A percentile compares a stretch with the other conserved stretches of the same genome.
These are phyloP conservation scores for Ulmus americana DNA, from an alignment of 331 rosid species.

Conservation along the genomic window DNA sequence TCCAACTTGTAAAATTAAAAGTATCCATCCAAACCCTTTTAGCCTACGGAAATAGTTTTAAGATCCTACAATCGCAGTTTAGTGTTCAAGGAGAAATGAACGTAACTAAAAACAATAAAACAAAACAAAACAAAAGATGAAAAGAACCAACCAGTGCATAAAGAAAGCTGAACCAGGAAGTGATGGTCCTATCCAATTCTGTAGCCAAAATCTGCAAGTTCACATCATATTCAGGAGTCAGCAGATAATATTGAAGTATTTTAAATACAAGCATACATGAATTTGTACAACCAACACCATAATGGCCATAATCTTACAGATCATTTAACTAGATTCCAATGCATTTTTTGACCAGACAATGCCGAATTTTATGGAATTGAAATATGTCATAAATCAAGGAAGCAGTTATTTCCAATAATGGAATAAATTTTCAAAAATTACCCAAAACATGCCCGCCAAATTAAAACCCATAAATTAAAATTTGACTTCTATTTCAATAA, in stretches of 20 bases:
- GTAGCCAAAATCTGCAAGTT: conserved; percentile 85
- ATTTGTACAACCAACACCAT: background rate
- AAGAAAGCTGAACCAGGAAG: conserved; percentile 71
- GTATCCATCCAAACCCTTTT: too few species aligned
- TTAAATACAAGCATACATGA: background rate
- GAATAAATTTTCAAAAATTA: too few species aligned
- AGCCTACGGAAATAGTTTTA: too few species aligned
- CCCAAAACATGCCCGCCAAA: too few species aligned
- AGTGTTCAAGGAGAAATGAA: background rate
- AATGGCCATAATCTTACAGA: background rate
- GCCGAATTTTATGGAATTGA: too few species aligned
- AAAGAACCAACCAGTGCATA: conserved; percentile 71
- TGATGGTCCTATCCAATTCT: conserved; percentile 96
- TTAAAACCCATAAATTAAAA: too few species aligned
- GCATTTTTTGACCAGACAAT: too few species aligned
- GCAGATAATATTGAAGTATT: background rate
- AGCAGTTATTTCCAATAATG: too few species aligned
- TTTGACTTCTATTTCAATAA: too few species aligned
- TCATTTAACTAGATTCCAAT: background rate
- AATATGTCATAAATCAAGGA: too few species aligned
- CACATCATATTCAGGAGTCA: conserved; percentile 26
- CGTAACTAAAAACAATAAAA: conserved; percentile 1
- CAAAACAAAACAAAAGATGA: background rate
- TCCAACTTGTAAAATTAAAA: too few species aligned
- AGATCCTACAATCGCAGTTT: too few species aligned